Conservation (phyloP, 2,329 filamentous ascomycete species). For the Cladosporium cucumerinum region DNA sequence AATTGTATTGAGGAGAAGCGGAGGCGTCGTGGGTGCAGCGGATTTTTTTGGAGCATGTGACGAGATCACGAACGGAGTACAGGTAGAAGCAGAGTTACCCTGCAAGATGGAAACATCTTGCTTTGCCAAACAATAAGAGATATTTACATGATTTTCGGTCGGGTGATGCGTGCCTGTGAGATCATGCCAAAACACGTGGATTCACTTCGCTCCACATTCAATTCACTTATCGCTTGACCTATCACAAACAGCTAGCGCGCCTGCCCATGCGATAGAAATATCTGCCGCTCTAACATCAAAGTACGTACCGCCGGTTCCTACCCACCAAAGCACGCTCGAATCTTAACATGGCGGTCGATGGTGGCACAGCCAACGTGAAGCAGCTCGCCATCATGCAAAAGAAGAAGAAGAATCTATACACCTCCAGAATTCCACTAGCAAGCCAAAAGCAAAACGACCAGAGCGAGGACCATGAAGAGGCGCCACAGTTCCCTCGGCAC, state of each 20-base stretch:
- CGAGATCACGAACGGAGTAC: constrained; percentile 6
- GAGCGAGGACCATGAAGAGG: neutral
- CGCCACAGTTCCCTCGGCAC: neutral
- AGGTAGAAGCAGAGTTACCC: neutral
- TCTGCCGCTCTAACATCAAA: neutral
- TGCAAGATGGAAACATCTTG: neutral
- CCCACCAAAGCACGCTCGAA: neutral
- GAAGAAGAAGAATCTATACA: neutral
- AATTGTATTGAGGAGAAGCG: neutral
- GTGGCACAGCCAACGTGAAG: neutral
- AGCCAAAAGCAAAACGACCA: neutral
- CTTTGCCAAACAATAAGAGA: neutral
- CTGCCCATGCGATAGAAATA: neutral
- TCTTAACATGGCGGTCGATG: neutral
- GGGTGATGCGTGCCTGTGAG: neutral
- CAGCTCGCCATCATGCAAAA: neutral
- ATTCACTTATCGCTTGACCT: neutral
- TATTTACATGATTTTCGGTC: neutral
- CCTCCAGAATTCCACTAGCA: neutral
- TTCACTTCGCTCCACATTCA: neutral
- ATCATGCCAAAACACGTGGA: neutral
- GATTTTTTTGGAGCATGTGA: constrained; percentile 6
- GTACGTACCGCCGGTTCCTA: neutral
- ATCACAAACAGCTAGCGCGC: neutral
- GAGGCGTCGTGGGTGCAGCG: neutral